A percentile compares a stretch with the other conserved stretches of the same genome.
Evolutionary conservation across 139 green algal genomes (phyloP).

Genomic region (Diplosphaera chodatii): DNA sequence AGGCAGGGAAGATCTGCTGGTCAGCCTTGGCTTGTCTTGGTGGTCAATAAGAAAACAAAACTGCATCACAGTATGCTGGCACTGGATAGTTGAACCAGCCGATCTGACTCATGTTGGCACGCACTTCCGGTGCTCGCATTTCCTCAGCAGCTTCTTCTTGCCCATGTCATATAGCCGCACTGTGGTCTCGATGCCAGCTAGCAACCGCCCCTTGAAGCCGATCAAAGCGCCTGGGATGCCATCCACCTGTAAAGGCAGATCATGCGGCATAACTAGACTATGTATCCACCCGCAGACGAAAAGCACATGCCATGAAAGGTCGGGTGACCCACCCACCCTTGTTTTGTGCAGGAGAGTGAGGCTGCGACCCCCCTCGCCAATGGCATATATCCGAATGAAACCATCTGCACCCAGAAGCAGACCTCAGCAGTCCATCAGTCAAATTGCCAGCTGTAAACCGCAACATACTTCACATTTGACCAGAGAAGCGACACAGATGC

Average conservation of each 20-base stretch:
- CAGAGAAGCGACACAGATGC: too few relatives aligned
- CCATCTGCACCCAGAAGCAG: conserved; percentile 40
- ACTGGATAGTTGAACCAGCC: too few relatives aligned
- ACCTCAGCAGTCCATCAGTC: neutral
- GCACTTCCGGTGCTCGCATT: conserved; percentile 83
- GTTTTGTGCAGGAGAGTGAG: conserved; percentile 92
- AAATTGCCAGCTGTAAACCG: too few relatives aligned
- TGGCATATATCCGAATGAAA: conserved; percentile 71
- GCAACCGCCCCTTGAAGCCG: conserved; percentile 82
- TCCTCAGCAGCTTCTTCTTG: conserved; percentile 95
- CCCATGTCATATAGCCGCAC: conserved; percentile 92
- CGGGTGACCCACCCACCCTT: conserved; percentile 43
- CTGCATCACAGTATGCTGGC: neutral
- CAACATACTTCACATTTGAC: too few relatives aligned
- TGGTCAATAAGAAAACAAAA: too few relatives aligned
- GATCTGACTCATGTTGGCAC: too few relatives aligned
- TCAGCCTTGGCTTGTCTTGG: too few relatives aligned
- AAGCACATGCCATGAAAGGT: neutral
- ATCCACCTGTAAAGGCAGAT: conserved; percentile 1
- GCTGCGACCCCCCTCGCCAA: conserved; percentile 53
- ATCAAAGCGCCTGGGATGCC: conserved; percentile 71
- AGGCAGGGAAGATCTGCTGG: neutral
- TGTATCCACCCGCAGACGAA: too few relatives aligned
- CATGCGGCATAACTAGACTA: neutral
- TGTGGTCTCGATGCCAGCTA: conserved; percentile 78